phyloP scores from a whole-genome alignment of 768 basidiomycete species.

The Russula earlei region DNA sequence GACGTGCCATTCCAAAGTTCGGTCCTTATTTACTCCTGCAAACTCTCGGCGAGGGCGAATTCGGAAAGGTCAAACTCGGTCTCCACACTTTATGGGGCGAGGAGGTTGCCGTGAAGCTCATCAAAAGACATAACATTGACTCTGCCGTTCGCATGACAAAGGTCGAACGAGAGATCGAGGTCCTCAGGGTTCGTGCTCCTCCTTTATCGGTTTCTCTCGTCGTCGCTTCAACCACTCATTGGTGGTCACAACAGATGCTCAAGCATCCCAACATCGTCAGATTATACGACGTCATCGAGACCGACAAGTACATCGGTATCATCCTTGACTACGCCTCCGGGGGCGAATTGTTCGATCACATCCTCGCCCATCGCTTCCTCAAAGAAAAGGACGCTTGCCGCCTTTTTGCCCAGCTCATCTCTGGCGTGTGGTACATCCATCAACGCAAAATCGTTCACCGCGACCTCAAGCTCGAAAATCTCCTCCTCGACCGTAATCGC shows the following conservation, averaged over 20 bases:
- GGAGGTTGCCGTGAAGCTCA: conserved; percentile 98
- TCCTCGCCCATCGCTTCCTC: conserved; percentile 70
- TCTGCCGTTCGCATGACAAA: conserved; percentile 81
- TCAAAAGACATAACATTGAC: conserved; percentile 87
- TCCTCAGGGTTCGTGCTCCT: conserved; percentile 65
- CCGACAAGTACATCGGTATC: conserved; percentile 76
- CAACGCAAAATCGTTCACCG: conserved; percentile 91
- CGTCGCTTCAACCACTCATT: conserved; percentile 17
- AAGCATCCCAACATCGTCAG: conserved; percentile 92
- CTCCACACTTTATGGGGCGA: conserved; percentile 89
- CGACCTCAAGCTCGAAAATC: conserved; percentile 86
- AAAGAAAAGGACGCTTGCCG: conserved; percentile 61
- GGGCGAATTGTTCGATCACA: conserved; percentile 90
- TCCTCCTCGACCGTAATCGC: conserved; percentile 70
- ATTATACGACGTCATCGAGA: conserved; percentile 97
- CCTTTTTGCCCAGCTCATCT: conserved; percentile 92
- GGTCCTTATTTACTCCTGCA: conserved; percentile 93
- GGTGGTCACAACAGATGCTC: conserved; percentile 46
- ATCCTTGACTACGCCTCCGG: conserved; percentile 93
- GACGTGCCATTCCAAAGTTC: conserved; percentile 84
- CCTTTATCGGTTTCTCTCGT: conserved; percentile 5
- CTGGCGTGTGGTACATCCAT: conserved; percentile 86
- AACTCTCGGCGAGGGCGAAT: conserved; percentile 96
- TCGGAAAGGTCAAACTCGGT: conserved; percentile 98
- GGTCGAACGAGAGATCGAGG: conserved; percentile 96